A percentile compares a stretch with the other conserved stretches of the same genome.
Evolutionary conservation across 1,284 basidiomycete species (phyloP).

Genomic region (Cystobasidium slooffiae): DNA sequence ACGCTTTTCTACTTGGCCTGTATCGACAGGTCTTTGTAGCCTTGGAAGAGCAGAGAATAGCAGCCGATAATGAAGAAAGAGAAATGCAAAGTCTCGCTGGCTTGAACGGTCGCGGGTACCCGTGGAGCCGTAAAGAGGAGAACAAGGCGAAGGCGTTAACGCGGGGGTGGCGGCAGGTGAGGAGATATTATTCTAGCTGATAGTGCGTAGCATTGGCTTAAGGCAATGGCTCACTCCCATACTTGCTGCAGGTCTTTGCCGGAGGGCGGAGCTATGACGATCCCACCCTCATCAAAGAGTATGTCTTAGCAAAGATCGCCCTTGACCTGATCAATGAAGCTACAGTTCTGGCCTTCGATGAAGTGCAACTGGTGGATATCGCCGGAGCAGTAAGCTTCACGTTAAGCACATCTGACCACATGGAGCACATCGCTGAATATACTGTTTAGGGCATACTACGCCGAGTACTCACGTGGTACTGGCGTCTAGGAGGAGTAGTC

Average conservation of each 20-base stretch:
- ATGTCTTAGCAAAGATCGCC: slow-evolving; percentile 50
- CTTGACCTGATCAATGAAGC: slow-evolving; percentile 51
- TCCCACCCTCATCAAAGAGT: slow-evolving; percentile 60
- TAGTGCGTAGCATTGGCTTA: neutral
- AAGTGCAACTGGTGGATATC: slow-evolving; percentile 73
- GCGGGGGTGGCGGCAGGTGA: slow-evolving; percentile 49
- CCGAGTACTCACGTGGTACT: slow-evolving; percentile 74
- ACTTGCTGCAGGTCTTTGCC: slow-evolving; percentile 56
- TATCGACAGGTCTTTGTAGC: slow-evolving; percentile 70
- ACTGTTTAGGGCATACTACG: slow-evolving; percentile 61
- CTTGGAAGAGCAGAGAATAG: slow-evolving; percentile 56
- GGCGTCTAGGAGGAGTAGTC: slow-evolving; percentile 73
- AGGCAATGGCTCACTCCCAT: neutral
- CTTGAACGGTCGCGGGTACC: slow-evolving; percentile 49
- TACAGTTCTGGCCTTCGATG: slow-evolving; percentile 71
- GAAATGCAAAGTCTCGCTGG: slow-evolving; percentile 48
- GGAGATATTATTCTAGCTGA: neutral
- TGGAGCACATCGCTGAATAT: neutral
- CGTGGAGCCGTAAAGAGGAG: slow-evolving; percentile 51
- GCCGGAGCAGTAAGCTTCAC: slow-evolving; percentile 63
- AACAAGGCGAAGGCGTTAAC: slow-evolving; percentile 52
- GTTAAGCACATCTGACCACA: neutral
- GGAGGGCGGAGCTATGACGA: slow-evolving; percentile 58
- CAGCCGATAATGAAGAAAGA: slow-evolving; percentile 59
- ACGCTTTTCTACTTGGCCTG: slow-evolving; percentile 69